Base-by-base conservation (phyloP, 176 grass and related monocot genomes). In the Puya raimondii region DNA sequence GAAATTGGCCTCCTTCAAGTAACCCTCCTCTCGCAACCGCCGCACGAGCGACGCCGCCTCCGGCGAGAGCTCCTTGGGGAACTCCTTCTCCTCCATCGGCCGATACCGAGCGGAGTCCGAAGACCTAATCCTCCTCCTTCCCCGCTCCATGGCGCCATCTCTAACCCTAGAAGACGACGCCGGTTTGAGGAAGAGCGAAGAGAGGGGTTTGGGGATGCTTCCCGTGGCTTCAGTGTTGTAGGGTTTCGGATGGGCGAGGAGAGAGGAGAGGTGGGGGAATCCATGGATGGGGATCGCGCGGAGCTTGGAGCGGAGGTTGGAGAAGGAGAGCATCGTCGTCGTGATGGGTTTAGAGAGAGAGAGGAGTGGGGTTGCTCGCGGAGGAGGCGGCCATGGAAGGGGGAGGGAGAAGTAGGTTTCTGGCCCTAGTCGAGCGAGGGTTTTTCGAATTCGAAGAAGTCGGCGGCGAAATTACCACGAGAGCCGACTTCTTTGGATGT, bases 1-100 rank as follows among this genome's bases (percentile, higher is more conserved):
- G 22, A 78, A 6, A 71, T 82, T 83, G 18, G 59, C 78, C 13
- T 74, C 79, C 49, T 71, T 72, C 0, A 91, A 68, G 74, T 87
- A 87, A 0, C 57, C 6, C 16, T 76, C 81, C 20, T 84, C 53
- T 23, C 74, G 82, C 59, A 91, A 83, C 66, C 89, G 70, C 49
- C 66, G 64, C 65, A 85, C 73, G 3, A 88, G 73, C 49, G 70
- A 76, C 47, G n/a, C 59, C 9, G 68, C 85, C 67, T 72, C 85
- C 1, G 65, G 51, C 11, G 51, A 53, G 23, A 77, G 74, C 52
- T 77, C 65, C n/a, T 77, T 58, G 7, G 74, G 74, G 52, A 68
- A 77, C 13, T 59, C 74, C 65, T 77, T 77, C 65, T 74, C 65
- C 61, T 72, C 79, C 79, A 82, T 82, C 52, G 76, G 81, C 54